Evolutionary conservation across 75 land plant species (phyloP), one percentile per base, ranked within the genome.

Genomic region (Picea glauca): DNA sequence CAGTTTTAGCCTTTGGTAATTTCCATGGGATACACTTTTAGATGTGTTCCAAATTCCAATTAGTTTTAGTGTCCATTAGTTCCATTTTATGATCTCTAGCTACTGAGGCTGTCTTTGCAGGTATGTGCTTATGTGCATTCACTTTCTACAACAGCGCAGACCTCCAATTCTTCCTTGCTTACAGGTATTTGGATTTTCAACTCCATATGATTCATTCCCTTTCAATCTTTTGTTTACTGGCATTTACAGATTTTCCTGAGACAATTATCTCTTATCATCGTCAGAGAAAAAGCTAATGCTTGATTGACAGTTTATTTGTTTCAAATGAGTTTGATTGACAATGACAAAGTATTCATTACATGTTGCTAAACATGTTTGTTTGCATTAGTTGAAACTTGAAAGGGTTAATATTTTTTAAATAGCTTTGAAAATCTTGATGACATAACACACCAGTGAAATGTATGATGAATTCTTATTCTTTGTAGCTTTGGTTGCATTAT

Each of bases 91-190:
- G 30, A 66, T 80, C 1, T 21, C 54, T 66, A 26, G 3, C 26
- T 14, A 58, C 50, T 81, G 54, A 58, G 54, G 57, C 50, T 54
- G 76, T 2, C 63, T 50, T 77, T 78, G 17, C 99, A 97, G 99
- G 79, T 97, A 98, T 87, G 99, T 95, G 60, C 72, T 98, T 57
- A 95, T 98, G 99, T 98, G 99, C 91, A 95, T 98, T 65, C 92
- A 98, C 79, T 98, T 94, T 82, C 85, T 98, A 78, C 99, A 98
- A 79, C 90, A 85, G 72, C 93, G 99, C 0, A 86, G 61, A 60
- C 99, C 99, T 60, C 88, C 98, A 26, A 92, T 98, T 63, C 98
- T 98, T 70, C 99, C 99, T 54, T 98, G 99, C 81, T 90, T 98
- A 74, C 99, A 98, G 98, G 99, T 98, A 46, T 79, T 58, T 56